Evolutionary conservation across 352 stramenopile species (phyloP).

Genomic region (Saprolegnia diclina): DNA sequence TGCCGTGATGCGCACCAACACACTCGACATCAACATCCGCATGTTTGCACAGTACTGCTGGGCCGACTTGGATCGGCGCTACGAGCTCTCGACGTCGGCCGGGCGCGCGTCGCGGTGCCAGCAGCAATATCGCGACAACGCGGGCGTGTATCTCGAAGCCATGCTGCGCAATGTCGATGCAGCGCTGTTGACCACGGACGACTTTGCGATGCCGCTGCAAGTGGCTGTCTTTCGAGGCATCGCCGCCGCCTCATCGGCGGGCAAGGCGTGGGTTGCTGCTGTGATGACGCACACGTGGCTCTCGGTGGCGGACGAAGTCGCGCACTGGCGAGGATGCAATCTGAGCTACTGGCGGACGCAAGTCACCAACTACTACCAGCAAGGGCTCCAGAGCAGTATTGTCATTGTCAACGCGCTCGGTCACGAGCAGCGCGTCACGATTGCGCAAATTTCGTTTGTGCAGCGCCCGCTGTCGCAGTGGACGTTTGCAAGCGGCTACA

Average conservation of each 20-base stretch:
- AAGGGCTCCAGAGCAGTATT: conserved; percentile 7
- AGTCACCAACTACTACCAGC: background rate
- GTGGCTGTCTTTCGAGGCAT: background rate
- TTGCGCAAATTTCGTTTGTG: background rate
- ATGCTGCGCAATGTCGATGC: background rate
- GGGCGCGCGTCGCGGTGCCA: background rate
- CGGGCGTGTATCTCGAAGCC: background rate
- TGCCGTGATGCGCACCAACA: background rate
- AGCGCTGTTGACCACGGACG: background rate
- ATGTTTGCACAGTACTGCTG: conserved; percentile 4
- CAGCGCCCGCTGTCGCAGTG: background rate
- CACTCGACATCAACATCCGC: background rate
- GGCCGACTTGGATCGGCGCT: background rate
- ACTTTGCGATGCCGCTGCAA: background rate
- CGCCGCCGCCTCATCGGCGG: background rate
- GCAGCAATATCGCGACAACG: background rate
- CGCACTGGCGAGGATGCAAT: background rate
- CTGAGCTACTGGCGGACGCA: background rate
- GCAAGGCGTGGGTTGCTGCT: background rate
- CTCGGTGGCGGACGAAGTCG: background rate
- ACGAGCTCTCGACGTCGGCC: background rate
- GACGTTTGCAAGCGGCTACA: background rate
- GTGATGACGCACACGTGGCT: background rate
- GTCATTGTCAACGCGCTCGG: conserved; percentile 5
- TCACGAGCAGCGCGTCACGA: background rate